Evolutionary conservation across 306 rosid genomes (phyloP), one percentile per base, ranked within the genome.

Genomic region (Herpetospermum pedunculosum): DNA sequence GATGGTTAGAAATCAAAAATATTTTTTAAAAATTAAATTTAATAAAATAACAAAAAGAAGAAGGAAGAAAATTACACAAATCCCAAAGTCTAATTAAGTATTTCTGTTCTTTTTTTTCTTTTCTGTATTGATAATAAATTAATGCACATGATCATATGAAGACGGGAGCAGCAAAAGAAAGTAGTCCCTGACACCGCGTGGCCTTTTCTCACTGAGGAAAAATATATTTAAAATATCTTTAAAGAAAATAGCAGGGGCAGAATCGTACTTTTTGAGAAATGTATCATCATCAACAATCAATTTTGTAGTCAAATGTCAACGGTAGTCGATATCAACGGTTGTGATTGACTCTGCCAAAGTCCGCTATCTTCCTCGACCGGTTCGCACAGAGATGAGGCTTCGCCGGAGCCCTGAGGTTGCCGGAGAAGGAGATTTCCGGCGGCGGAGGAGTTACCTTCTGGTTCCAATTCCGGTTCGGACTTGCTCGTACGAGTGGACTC

Each of bases 291-390:
- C 75, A 6, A 12, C 38, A 1, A 53, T 74, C 78, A 19, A 73
- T 72, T 4, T 1, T 37, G n/a, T 60, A 21, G 76, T 69, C 82
- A 70, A 75, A 63, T 35, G 73, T 35, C 79, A 77, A 81, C 77
- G 62, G 87, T 81, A 53, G 72, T 18, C 38, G 34, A 67, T 6
- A 85, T 95, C 92, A 95, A 78, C 97, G 97, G 86, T 88, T 89
- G 62, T 77, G 84, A 72, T 78, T 81, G 75, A 76, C 84, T 86
- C 96, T 85, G 7, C 99, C 97, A 58, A 95, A 91, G 80, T 95
- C 99, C 8, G 85, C 96, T 55, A 95, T 82, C 82, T 95, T 95
- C 76, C 96, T 75, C 10, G 97, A 95, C 21, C 99, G 91, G 78
- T 92, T 95, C 26, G 80, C 82, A 80, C 92, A 88, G 5, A 87